Conservation (phyloP, 306 rosid genomes). For the Quercus agrifolia region DNA sequence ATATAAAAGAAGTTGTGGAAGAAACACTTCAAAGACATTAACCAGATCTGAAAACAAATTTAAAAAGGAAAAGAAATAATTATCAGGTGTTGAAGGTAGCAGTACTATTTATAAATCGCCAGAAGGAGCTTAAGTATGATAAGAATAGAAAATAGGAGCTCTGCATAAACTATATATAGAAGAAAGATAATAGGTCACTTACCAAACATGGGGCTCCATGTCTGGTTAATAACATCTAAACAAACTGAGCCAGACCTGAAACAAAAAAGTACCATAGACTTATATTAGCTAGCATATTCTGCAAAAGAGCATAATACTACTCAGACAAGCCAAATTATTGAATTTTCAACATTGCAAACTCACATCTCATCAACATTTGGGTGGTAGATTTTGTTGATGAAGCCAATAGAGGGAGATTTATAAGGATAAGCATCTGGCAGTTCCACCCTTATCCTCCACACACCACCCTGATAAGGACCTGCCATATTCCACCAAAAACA, state of each 20-base stretch:
- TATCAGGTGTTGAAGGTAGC: slow-evolving; percentile 8
- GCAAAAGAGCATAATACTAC: neutral
- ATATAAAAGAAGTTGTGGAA: slow-evolving; percentile 90
- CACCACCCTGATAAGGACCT: slow-evolving; percentile 83
- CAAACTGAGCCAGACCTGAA: slow-evolving; percentile 90
- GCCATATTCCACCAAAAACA: slow-evolving; percentile 21
- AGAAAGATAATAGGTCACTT: slow-evolving; percentile 20
- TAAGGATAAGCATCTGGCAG: slow-evolving; percentile 90
- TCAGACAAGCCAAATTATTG: slow-evolving; percentile 13
- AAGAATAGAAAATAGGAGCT: neutral
- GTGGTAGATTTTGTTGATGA: slow-evolving; percentile 81
- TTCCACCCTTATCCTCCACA: slow-evolving; percentile 86
- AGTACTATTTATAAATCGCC: slow-evolving; percentile 7
- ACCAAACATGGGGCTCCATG: slow-evolving; percentile 98
- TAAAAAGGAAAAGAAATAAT: slow-evolving; percentile 1
- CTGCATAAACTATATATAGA: neutral
- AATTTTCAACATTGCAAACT: slow-evolving; percentile 29
- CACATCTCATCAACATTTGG: slow-evolving; percentile 96
- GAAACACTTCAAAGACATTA: slow-evolving; percentile 81
- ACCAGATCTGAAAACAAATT: slow-evolving; percentile 60
- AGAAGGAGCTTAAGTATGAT: neutral
- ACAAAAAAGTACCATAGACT: slow-evolving; percentile 19
- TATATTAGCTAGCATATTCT: slow-evolving; percentile 19
- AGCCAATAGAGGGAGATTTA: slow-evolving; percentile 87
- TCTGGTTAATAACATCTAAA: slow-evolving; percentile 90